phyloP scores from a whole-genome alignment of 2,329 filamentous ascomycete species.

The Botrytis deweyae region DNA sequence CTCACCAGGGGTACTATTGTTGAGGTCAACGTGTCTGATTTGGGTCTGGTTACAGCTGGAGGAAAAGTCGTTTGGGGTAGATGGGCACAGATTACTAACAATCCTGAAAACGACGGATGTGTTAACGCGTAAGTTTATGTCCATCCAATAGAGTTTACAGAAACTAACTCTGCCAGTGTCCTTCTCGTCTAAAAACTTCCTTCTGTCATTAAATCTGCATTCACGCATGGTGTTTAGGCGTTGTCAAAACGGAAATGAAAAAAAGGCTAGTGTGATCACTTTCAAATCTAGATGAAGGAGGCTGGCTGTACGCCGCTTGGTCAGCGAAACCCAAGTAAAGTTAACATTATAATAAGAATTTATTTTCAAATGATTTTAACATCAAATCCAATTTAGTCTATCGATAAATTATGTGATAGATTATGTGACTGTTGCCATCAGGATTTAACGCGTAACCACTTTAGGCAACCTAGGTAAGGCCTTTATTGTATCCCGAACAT shows the following conservation, averaged over 20 bases:
- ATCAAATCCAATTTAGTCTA: background rate
- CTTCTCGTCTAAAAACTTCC: conserved; percentile 30
- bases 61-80: conserved; percentile 94
- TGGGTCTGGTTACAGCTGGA: conserved; percentile 84
- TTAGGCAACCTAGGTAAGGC: background rate
- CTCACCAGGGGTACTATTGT: conserved; percentile 81
- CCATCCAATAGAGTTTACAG: background rate
- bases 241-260: conserved; percentile 16
- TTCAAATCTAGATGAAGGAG: background rate
- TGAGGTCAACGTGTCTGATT: conserved; percentile 90
- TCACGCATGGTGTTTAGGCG: conserved; percentile 25
- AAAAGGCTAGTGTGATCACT: background rate
- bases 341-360: conserved; percentile 16
- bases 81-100: conserved; percentile 66
- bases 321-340: background rate
- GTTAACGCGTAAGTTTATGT: conserved; percentile 29
- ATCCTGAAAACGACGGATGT: conserved; percentile 31
- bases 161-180: conserved; percentile 24
- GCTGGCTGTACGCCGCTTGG: background rate
- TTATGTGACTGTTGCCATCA: background rate
- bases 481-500: background rate
- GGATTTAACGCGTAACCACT: background rate
- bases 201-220: background rate
- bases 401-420: background rate
- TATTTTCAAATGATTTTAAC: background rate